Evolutionary conservation across 352 stramenopile genomes (phyloP), one percentile per base, ranked within the genome.

Genomic region (Phytopythium cucurbitacearum): DNA sequence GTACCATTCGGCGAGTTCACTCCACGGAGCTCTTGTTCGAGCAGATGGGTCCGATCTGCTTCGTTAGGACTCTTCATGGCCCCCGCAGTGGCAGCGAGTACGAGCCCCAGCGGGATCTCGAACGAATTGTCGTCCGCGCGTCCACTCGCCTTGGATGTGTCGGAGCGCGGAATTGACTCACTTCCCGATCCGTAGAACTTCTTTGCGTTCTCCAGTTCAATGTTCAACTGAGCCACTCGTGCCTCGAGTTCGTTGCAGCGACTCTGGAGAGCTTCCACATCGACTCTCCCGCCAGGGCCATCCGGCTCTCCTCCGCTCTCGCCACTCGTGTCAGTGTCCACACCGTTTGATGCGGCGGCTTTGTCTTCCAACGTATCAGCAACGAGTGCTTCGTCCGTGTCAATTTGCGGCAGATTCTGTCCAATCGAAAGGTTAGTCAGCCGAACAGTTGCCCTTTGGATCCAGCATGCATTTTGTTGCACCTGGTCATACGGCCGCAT

Each of bases 401-500:
- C 77, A 60, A 91, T 79, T 35, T 77, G 60, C n/a, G 83, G 83
- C 9, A 94, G 53, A 12, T 68, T 85, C 64, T 92, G 54, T 5
- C 48, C 2, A 7, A 34, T 9, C 28, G 10, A 33, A 37, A 11
- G 7, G n/a, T 40, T 32, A 50, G 32, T 12, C 4, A 12, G 6
- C 21, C 38, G 6, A 47, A 4, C 41, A 47, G 2, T 33, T 34
- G 33, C 8, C n/a, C 5, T 12, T 12, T 21, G 40, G 28, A 46
- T 2, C 28, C 11, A 35, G 21, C 2, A 28, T 28, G 21, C 2
- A 28, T 28, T 28, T 28, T 28, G 21, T 51, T 46, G 3, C 40
- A 77, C 68, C 57, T 80, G 83, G 49, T 95, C 85, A 64, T 91
- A 95, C 28, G 85, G 85, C 11, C 82, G 69, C 83, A 93, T 95